A percentile compares a stretch with the other conserved stretches of the same genome.
Conservation (phyloP, 2,329 filamentous ascomycete species). For the Botryotinia calthae region DNA sequence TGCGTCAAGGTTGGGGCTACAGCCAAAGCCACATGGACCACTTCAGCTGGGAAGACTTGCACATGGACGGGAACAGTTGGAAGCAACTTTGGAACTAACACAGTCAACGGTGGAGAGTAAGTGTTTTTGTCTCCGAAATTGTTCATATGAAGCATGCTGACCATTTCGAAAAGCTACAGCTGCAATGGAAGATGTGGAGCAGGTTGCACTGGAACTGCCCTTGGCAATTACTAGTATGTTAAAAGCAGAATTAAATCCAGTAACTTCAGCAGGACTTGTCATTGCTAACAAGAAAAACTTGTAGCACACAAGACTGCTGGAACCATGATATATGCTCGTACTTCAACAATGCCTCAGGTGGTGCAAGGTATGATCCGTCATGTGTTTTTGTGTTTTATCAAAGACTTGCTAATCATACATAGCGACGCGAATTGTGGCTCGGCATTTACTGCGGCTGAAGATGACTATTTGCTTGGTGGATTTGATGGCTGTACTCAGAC, state of each 20-base stretch:
- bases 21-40: slow-evolving; percentile 49
- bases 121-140: slow-evolving; percentile 24
- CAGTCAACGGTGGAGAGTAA: slow-evolving; percentile 44
- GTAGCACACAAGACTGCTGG: slow-evolving; percentile 48
- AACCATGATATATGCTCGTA: slow-evolving; percentile 52
- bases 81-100: slow-evolving; percentile 48
- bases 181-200: slow-evolving; percentile 51
- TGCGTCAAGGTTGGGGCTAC: slow-evolving; percentile 43
- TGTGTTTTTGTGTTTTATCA: neutral
- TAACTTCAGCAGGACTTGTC: neutral
- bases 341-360: slow-evolving; percentile 49
- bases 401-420: neutral
- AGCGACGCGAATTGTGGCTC: slow-evolving; percentile 50
- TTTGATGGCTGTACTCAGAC: slow-evolving; percentile 40
- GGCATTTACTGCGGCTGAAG: slow-evolving; percentile 45
- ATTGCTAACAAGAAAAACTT: neutral
- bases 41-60: slow-evolving; percentile 44
- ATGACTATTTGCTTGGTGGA: slow-evolving; percentile 44
- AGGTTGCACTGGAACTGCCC: slow-evolving; percentile 44
- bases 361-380: slow-evolving; percentile 42
- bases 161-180: slow-evolving; percentile 43
- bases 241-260: neutral
- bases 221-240: slow-evolving; percentile 46
- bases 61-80: slow-evolving; percentile 47
- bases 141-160: neutral